Conservation (phyloP, 164 flowering plant species). For the Sextonia rubra region DNA sequence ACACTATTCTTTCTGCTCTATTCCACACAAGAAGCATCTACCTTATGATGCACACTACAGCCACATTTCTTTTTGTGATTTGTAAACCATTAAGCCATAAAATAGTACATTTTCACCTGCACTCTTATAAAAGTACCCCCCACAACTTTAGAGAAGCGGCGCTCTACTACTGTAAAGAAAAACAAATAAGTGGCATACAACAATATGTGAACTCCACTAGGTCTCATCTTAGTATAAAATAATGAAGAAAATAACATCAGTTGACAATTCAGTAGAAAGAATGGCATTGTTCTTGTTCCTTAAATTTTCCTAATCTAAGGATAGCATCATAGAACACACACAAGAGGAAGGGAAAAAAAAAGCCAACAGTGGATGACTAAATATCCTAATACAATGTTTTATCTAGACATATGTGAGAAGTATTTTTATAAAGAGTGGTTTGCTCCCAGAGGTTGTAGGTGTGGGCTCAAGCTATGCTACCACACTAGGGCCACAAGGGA, state of each 20-base stretch:
- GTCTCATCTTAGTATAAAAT: background rate
- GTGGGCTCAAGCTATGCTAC: no score
- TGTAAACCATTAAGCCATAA: background rate
- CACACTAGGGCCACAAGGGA: no score
- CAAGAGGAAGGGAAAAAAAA: background rate
- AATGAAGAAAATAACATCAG: background rate
- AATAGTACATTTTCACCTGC: no score
- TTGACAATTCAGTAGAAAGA: background rate
- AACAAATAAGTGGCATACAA: no score
- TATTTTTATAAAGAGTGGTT: no score
- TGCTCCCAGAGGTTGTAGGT: no score
- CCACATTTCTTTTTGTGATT: background rate
- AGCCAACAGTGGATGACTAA: background rate
- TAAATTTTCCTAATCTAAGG: background rate
- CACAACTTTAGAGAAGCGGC: no score
- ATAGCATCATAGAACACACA: background rate
- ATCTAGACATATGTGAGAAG: background rate
- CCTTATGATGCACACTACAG: background rate
- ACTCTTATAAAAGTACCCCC: no score
- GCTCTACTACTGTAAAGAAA: no score
- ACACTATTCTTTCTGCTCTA: background rate
- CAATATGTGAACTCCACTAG: background rate
- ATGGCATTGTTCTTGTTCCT: no score
- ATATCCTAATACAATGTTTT: background rate
- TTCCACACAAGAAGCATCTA: background rate